Conservation (phyloP, 1,284 basidiomycete species). For the Amylostereum areolatum region DNA sequence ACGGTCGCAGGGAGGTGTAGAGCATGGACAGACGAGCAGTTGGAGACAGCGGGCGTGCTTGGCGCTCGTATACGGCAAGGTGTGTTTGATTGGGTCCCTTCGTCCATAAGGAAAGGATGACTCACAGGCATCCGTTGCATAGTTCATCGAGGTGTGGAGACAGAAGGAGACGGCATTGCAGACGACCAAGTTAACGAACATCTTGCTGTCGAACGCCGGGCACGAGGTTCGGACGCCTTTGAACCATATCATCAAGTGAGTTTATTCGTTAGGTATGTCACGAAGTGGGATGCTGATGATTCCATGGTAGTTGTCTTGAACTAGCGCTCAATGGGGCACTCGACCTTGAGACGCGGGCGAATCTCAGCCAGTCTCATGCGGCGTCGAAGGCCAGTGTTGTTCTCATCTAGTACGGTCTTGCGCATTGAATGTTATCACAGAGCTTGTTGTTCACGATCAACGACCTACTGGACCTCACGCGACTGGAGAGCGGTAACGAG, state of each 20-base stretch:
- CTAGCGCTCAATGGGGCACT: constrained; percentile 78
- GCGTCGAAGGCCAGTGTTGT: constrained; percentile 61
- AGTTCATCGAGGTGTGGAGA: constrained; percentile 88
- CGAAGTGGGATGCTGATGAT: constrained; percentile 3
- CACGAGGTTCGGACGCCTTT: constrained; percentile 79
- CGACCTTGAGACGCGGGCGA: constrained; percentile 75
- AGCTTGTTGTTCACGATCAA: constrained; percentile 80
- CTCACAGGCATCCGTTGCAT: background rate
- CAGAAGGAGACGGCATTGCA: constrained; percentile 79
- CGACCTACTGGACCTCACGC: constrained; percentile 82
- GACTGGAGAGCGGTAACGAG: constrained; percentile 77
- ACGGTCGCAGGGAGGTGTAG: constrained; percentile 68
- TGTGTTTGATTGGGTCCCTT: constrained; percentile 13
- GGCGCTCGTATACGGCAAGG: constrained; percentile 80
- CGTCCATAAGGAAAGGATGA: background rate
- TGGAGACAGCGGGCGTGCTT: constrained; percentile 84
- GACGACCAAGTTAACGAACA: constrained; percentile 73
- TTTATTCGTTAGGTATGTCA: constrained; percentile 1
- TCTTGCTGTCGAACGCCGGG: constrained; percentile 83
- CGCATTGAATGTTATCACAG: constrained; percentile 22
- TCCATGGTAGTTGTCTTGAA: constrained; percentile 64
- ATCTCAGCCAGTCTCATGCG: constrained; percentile 73
- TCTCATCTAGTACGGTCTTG: background rate
- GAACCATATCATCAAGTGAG: constrained; percentile 71
- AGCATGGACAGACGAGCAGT: constrained; percentile 82